Evolutionary conservation across 345 rosid genomes (phyloP).

Genomic region (Gossypium herbaceum): DNA sequence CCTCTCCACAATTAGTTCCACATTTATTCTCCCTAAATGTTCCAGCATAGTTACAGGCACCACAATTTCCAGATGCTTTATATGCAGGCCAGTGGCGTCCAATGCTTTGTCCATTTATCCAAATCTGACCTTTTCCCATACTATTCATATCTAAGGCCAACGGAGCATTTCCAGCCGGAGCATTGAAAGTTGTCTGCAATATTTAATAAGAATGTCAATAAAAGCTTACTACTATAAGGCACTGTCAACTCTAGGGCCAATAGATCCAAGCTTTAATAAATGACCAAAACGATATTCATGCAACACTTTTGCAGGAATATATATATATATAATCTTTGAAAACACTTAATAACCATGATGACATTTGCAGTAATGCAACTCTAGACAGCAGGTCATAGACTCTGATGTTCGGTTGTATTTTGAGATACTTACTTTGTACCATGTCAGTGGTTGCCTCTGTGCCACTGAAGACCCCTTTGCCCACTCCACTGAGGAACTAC

Average conservation of each 20-base stretch:
- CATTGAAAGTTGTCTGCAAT: slow-evolving; percentile 73
- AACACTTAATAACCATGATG: background rate
- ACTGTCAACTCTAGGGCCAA: no score
- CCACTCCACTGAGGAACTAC: slow-evolving; percentile 92
- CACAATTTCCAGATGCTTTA: slow-evolving; percentile 72
- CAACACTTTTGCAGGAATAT: background rate
- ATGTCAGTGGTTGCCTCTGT: slow-evolving; percentile 74
- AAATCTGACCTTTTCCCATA: slow-evolving; percentile 96
- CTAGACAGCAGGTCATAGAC: background rate
- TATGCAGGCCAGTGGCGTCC: slow-evolving; percentile 98
- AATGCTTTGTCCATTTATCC: slow-evolving; percentile 87
- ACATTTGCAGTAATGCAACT: background rate
- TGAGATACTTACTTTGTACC: slow-evolving; percentile 71
- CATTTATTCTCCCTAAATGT: slow-evolving; percentile 75
- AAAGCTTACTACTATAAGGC: background rate
- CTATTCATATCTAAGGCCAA: slow-evolving; percentile 88
- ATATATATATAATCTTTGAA: no score
- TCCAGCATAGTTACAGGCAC: slow-evolving; percentile 65
- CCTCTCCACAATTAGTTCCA: slow-evolving; percentile 76
- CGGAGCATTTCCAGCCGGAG: slow-evolving; percentile 79
- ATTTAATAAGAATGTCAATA: slow-evolving; percentile 15
- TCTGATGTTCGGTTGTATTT: background rate
- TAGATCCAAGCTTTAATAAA: no score
- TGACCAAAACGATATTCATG: no score
- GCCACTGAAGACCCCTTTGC: slow-evolving; percentile 71